phyloP scores from a whole-genome alignment of 306 rosid species.

The Amphicarpaea edgeworthii region DNA sequence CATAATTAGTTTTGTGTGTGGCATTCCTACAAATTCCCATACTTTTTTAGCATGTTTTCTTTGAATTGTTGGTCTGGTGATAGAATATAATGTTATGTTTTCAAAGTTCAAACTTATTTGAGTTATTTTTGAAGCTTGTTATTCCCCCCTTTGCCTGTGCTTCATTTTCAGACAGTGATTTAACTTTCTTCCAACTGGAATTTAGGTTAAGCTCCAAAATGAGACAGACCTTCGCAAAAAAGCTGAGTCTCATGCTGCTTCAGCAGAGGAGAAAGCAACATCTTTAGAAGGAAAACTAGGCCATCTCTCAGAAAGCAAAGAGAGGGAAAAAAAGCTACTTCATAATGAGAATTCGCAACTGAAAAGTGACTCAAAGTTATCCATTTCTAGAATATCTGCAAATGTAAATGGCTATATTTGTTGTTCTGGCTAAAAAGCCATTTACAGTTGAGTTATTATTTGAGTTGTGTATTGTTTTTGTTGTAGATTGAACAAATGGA shows the following conservation, averaged over 20 bases:
- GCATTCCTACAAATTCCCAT: conserved; percentile 3
- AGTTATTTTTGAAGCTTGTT: conserved; percentile 24
- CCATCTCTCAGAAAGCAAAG: conserved; percentile 68
- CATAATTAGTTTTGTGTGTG: not conserved
- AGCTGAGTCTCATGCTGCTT: conserved; percentile 75
- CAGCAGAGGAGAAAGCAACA: conserved; percentile 70
- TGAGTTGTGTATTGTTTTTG: conserved; percentile 41
- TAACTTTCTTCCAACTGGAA: conserved; percentile 30
- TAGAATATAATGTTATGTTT: not conserved
- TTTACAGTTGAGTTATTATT: conserved; percentile 8
- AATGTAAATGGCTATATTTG: conserved; percentile 62
- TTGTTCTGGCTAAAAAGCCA: conserved; percentile 16
- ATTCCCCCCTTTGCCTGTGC: not conserved
- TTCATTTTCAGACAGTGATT: conserved; percentile 16
- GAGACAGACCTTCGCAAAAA: conserved; percentile 71
- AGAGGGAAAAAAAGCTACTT: conserved; percentile 68
- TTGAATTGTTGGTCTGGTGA: conserved; percentile 36
- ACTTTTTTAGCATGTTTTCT: not conserved
- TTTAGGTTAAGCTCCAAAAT: conserved; percentile 78
- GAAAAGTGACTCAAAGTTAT: conserved; percentile 73
- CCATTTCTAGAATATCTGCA: conserved; percentile 70
- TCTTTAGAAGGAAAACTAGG: conserved; percentile 65
- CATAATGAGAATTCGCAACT: conserved; percentile 63
- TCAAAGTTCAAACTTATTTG: not conserved
- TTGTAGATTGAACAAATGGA: conserved; percentile 83